Evolutionary conservation across 2,329 filamentous ascomycete species (phyloP).

Genomic region (Cucurbitaria berberidis): DNA sequence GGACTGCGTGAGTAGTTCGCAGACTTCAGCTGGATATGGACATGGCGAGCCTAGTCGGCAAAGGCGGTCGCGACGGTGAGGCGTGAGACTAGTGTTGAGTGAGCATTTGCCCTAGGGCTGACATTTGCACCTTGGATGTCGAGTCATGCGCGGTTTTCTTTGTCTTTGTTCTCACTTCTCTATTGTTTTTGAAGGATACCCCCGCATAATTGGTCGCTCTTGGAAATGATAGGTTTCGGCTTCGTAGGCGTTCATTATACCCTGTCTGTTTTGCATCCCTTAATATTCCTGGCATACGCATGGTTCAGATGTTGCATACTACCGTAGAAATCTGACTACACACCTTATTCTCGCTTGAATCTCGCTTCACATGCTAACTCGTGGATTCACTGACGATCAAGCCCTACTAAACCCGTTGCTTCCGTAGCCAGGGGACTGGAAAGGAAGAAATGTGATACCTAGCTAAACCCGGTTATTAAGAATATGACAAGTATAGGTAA

Average conservation of each 20-base stretch:
- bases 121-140: background rate
- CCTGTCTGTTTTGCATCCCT: background rate
- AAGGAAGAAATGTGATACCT: too few species aligned
- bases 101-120: background rate
- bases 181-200: background rate
- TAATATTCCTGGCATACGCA: background rate
- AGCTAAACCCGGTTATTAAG: too few species aligned
- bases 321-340: too few species aligned
- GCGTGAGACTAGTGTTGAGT: background rate
- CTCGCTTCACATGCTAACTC: background rate
- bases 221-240: background rate
- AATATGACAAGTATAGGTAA: too few species aligned
- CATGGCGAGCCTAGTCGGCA: constrained; percentile 28
- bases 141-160: background rate
- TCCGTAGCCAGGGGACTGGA: too few species aligned
- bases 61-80: constrained; percentile 36
- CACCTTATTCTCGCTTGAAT: too few species aligned
- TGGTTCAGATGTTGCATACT: background rate
- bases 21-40: constrained; percentile 33
- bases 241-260: constrained; percentile 2
- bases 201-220: constrained; percentile 1
- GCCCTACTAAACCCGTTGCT: too few species aligned
- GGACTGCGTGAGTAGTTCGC: constrained; percentile 46
- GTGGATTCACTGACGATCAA: too few species aligned
- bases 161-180: background rate